Base-by-base conservation (phyloP, 257 asterid species). In the Solanum sejunctum region DNA sequence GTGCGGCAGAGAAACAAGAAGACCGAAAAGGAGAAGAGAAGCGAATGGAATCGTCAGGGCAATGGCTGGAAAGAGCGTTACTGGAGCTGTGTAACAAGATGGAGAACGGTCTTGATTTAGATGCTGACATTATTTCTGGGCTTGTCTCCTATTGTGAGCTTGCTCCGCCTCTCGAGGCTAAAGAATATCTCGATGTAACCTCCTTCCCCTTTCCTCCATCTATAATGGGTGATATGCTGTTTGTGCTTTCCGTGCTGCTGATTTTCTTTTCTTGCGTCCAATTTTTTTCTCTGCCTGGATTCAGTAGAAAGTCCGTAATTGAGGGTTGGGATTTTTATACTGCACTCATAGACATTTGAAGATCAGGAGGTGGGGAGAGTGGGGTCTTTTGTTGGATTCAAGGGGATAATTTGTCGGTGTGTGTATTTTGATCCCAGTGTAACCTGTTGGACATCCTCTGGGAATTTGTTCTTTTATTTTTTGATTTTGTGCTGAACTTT, bases 121-220 rank as follows among this genome's bases (percentile, higher is more conserved):
- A 96, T 84, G 94, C 85, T 7, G 99, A 96, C 20, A 89, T 96
- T 89, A 92, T 96, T 78, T 93, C 98, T 23, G 97, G 97, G 52
- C 97, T 93, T 88, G 98, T 96, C 49, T 93, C 98, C 61, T 93
- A 96, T 88, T 95, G 98, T 64, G 95, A 95, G 91, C 94, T 93
- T 94, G 98, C 98, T 56, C 79, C 98, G 71, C 97, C 98, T 3
- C 95, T 93, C 63, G 98, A 96, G 86, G 99, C 99, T 5, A 93
- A 93, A 89, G 98, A 96, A 80, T 96, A 93, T 87, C 98, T 96
- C 17, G 98, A 93, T 89, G 99, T 96, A 90, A 57, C 84, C 28
- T 32, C 28, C 5, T 52, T 55, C 32, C 84, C 58, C 28, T 84
- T 86, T 57, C 43, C 81, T 79, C 13, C 47, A 15, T 49, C 78